Evolutionary conservation across 2,329 filamentous ascomycete genomes (phyloP), one percentile per base, ranked within the genome.

Genomic region (Torrubiella hemipterigena): DNA sequence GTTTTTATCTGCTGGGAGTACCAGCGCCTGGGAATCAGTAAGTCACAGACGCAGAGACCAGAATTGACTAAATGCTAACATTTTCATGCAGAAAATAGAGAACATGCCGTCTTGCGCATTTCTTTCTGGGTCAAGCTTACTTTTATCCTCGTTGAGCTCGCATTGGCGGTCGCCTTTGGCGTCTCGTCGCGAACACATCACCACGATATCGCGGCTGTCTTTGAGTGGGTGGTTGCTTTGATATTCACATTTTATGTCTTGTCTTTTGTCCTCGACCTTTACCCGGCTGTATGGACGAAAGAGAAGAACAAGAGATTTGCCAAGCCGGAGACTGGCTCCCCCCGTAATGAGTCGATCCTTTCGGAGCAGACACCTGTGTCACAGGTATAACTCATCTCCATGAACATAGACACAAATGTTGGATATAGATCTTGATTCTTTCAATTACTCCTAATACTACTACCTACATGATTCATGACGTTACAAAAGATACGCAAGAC

Each of bases 1-100:
- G 69, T 95, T 15, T 89, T 87, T 55, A 80, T 89, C 42, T 95
- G 87, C 61, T 77, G 74, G 61, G 86, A 95, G 54, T 95, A 93
- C 54, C 80, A 89, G 47, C 77, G 83, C 4, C 69, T 96, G 2
- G 85, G 86, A 17, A 75, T 80, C 32, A 78, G 70, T 73, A 54
- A 33, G 67, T 59, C 21, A n/a, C 27, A 10, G 7, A 27, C 14
- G 10, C 24, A 27, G 7, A 27, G 8, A 27, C 14, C 14, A 10
- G 7, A 10, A 9, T 11, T 15, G 13, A 27, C 24, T 27, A 10
- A 27, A 15, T 11, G 14, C 24, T 27, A 8, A 27, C 9, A 7
- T 15, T 27, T 8, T 7, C 20, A 7, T 14, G 13, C 38, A 72
- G 66, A 80, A 51, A 82, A 87, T 61, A 79, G 79, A 39, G 61